A percentile compares a stretch with the other conserved stretches of the same genome.
Evolutionary conservation across 2,329 filamentous ascomycete species (phyloP).

Genomic region (Daldinia sp.): DNA sequence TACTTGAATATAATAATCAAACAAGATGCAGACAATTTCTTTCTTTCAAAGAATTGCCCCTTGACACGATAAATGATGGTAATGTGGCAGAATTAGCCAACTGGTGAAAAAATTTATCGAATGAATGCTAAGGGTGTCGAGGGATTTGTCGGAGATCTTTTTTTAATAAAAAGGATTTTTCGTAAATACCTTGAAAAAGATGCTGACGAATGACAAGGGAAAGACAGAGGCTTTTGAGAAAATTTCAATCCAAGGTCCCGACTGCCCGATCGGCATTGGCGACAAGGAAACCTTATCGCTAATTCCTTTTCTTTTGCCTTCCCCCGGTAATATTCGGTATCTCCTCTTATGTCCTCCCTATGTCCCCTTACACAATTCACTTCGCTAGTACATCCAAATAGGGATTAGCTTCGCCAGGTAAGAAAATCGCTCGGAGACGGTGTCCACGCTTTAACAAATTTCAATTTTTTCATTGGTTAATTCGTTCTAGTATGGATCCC

Average conservation of each 20-base stretch:
- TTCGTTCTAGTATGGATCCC: conserved; percentile 6
- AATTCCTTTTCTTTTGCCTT: conserved; percentile 29
- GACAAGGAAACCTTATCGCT: conserved; percentile 25
- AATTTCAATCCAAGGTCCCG: conserved; percentile 30
- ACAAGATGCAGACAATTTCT: background rate
- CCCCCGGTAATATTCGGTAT: conserved; percentile 35
- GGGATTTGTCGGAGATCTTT: conserved; percentile 9
- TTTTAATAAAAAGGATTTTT: too few relatives aligned
- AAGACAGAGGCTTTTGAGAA: conserved; percentile 16
- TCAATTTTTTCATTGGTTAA: conserved; percentile 31
- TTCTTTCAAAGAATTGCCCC: background rate
- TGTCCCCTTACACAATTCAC: background rate
- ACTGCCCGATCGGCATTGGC: conserved; percentile 27
- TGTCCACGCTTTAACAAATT: conserved; percentile 4
- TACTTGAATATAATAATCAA: background rate
- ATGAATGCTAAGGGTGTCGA: conserved; percentile 11
- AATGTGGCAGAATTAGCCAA: background rate
- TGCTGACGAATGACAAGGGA: conserved; percentile 22
- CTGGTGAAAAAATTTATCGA: background rate
- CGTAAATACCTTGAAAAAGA: too few relatives aligned
- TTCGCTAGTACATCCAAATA: conserved; percentile 17
- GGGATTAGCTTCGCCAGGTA: conserved; percentile 22
- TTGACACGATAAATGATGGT: conserved; percentile 8
- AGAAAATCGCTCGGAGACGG: conserved; percentile 39
- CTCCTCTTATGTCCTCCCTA: background rate